These are phyloP conservation scores for Cylindrotheca fusiformis DNA, from an alignment of 108 stramenopile genomes.

Conservation along the genomic window DNA sequence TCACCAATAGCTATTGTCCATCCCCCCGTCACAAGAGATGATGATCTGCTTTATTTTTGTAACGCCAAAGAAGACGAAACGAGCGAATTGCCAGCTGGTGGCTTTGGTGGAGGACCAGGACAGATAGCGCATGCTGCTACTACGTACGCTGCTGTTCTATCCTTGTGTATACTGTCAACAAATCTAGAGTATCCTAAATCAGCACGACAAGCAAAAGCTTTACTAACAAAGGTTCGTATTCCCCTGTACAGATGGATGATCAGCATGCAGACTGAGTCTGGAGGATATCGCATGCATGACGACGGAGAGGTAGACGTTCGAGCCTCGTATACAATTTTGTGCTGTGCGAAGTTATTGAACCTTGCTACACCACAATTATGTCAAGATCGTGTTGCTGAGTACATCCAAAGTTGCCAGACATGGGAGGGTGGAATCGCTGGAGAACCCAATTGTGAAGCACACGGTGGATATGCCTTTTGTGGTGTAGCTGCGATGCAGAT, in stretches of 20 bases:
- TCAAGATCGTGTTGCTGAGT: conserved; percentile 35
- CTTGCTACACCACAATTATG: conserved; percentile 52
- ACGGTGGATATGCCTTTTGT: conserved; percentile 99
- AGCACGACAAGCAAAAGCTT: conserved; percentile 22
- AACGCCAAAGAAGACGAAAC: background rate
- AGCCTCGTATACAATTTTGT: conserved; percentile 88
- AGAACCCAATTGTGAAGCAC: conserved; percentile 94
- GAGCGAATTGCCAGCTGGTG: conserved; percentile 51
- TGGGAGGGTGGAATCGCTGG: conserved; percentile 98
- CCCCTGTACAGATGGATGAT: conserved; percentile 71
- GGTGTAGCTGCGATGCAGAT: conserved; percentile 45
- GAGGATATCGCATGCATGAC: conserved; percentile 92
- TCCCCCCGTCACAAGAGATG: background rate
- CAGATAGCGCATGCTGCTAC: conserved; percentile 96
- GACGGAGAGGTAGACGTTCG: conserved; percentile 98
- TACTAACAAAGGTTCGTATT: conserved; percentile 36
- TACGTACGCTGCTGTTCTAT: conserved; percentile 89
- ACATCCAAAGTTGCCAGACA: conserved; percentile 87
- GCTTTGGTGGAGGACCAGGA: conserved; percentile 93
- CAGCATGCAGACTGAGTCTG: conserved; percentile 31
- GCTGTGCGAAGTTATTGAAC: conserved; percentile 69
- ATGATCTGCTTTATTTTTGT: conserved; percentile 17
- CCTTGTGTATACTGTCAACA: conserved; percentile 66
- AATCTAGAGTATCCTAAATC: conserved; percentile 5
- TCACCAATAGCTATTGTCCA: conserved; percentile 1